phyloP scores from a whole-genome alignment of 257 asterid species.

The Oldenlandia corymbosa region DNA sequence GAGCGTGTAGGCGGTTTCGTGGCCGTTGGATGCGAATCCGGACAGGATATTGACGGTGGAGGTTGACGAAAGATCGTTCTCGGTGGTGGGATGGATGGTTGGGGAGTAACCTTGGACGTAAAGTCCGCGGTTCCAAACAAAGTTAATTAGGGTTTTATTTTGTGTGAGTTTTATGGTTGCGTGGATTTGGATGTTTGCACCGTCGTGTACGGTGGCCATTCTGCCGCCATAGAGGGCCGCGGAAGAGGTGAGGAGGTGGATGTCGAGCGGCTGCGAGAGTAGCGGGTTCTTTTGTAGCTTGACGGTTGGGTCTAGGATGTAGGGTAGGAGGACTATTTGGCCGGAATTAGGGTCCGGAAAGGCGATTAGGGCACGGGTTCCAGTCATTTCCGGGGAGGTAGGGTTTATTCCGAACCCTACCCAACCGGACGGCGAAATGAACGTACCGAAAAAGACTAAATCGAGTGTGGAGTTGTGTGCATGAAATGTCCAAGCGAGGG shows the following conservation, averaged over 20 bases:
- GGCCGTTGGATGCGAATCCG: slow-evolving; percentile 35
- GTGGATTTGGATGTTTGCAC: slow-evolving; percentile 61
- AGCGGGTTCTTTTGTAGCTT: slow-evolving; percentile 61
- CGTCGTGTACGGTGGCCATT: slow-evolving; percentile 74
- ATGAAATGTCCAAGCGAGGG: slow-evolving; percentile 81
- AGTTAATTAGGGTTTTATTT: slow-evolving; percentile 62
- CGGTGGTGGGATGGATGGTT: slow-evolving; percentile 61
- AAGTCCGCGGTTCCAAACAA: slow-evolving; percentile 75
- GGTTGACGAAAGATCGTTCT: slow-evolving; percentile 59
- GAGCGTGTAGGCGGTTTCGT: slow-evolving; percentile 31
- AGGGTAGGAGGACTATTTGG: slow-evolving; percentile 73
- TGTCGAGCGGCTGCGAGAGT: slow-evolving; percentile 83
- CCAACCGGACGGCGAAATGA: slow-evolving; percentile 97
- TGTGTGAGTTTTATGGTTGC: slow-evolving; percentile 56
- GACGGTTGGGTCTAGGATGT: slow-evolving; percentile 66
- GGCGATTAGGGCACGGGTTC: slow-evolving; percentile 69
- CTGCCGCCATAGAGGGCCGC: slow-evolving; percentile 77
- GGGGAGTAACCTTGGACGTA: slow-evolving; percentile 98
- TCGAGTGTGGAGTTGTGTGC: slow-evolving; percentile 77
- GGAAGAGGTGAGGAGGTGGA: slow-evolving; percentile 63
- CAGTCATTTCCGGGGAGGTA: slow-evolving; percentile 78
- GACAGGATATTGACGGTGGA: slow-evolving; percentile 63
- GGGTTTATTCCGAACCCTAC: slow-evolving; percentile 94
- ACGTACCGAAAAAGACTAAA: slow-evolving; percentile 69
- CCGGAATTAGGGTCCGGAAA: slow-evolving; percentile 93